A percentile compares a stretch with the other conserved stretches of the same genome.
Evolutionary conservation across 441 rosid genomes (phyloP).

Genomic region (Rhodomyrtus psidioides): DNA sequence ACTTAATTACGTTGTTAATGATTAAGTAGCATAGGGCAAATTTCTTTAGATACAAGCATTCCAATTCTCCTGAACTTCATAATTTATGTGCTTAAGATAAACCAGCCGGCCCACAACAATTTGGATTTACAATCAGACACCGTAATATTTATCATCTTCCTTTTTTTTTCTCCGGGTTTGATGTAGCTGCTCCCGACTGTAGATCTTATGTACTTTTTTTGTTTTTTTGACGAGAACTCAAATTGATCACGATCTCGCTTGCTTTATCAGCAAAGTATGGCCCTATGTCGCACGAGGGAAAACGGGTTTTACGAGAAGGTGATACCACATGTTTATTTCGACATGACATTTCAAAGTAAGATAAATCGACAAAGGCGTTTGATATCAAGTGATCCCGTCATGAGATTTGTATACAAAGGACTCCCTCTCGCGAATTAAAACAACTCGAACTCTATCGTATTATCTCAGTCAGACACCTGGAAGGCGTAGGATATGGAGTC

Average conservation of each 20-base stretch:
- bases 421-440: not conserved
- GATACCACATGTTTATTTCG: not conserved
- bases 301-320: accelerated
- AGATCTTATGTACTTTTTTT: not conserved
- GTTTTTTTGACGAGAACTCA: not conserved
- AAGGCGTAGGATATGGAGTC: not conserved
- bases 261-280: not conserved
- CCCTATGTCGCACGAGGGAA: not conserved
- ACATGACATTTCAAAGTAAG: not conserved
- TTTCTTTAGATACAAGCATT: not conserved
- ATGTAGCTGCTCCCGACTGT: not conserved
- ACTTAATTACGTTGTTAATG: not conserved
- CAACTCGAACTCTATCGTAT: not conserved
- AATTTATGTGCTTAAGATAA: not conserved
- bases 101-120: not conserved
- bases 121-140: not conserved
- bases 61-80: not conserved
- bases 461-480: not conserved
- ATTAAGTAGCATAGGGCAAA: not conserved
- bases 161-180: not conserved
- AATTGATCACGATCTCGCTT: not conserved
- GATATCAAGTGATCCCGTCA: not conserved
- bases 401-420: not conserved
- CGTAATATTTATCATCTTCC: not conserved
- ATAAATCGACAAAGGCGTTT: not conserved